phyloP scores from a whole-genome alignment of 441 rosid species.

The Populus hybrid region DNA sequence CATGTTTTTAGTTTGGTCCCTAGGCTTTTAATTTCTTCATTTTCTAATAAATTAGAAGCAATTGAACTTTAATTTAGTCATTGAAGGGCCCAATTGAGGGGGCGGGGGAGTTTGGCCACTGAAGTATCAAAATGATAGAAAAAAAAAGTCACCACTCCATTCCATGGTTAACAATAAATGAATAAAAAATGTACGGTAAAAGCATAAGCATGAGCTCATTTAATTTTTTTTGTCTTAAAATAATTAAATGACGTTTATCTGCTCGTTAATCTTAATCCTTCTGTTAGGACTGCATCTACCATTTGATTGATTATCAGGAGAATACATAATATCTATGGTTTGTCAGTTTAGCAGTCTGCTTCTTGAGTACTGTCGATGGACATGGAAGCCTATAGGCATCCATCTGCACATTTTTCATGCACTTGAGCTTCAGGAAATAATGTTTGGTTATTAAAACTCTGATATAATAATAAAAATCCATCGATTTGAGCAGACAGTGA shows the following conservation, averaged over 20 bases:
- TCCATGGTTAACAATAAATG: not conserved
- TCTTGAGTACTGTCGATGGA: no score
- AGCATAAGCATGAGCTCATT: no score
- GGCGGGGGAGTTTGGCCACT: not conserved
- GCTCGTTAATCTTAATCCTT: not conserved
- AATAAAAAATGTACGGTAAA: not conserved
- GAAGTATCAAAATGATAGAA: no score
- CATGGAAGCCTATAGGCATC: not conserved
- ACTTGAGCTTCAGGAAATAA: not conserved
- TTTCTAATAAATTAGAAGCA: not conserved
- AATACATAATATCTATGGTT: not conserved
- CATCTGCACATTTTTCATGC: not conserved
- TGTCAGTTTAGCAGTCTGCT: slow-evolving; percentile 1
- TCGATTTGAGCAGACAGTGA: not conserved
- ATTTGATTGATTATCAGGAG: not conserved
- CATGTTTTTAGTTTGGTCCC: no score
- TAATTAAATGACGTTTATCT: no score
- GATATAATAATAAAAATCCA: not conserved
- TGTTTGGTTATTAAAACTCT: no score
- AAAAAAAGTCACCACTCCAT: not conserved
- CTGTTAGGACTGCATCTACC: not conserved
- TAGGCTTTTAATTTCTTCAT: no score
- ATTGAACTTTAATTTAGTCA: no score
- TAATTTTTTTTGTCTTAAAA: no score
- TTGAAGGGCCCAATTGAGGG: no score